phyloP scores from a whole-genome alignment of 352 stramenopile genomes.

The Pythium phragmitis region DNA sequence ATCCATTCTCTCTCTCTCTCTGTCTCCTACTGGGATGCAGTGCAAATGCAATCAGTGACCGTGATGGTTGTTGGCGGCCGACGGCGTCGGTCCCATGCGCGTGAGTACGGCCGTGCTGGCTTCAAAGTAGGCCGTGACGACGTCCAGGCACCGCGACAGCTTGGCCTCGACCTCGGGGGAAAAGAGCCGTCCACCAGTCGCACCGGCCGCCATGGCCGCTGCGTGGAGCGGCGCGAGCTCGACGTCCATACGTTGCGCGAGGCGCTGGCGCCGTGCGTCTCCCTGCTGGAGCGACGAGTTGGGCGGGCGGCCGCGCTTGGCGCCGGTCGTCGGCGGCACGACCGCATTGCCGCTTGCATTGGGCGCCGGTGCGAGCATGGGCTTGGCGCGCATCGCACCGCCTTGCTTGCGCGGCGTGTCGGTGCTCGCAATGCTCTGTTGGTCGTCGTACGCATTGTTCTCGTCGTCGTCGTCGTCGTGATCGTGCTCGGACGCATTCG shows the following conservation, averaged over 20 bases:
- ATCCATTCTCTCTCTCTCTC: background rate
- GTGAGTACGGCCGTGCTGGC: constrained; percentile 16
- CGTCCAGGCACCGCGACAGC: constrained; percentile 16
- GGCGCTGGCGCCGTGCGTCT: constrained; percentile 3
- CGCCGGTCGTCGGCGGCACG: constrained; percentile 1
- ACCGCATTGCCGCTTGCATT: background rate
- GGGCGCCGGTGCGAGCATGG: background rate
- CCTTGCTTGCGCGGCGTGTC: constrained; percentile 2
- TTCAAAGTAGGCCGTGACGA: constrained; percentile 17
- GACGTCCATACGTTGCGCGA: constrained; percentile 5
- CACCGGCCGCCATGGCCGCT: background rate
- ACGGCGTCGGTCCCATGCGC: constrained; percentile 41
- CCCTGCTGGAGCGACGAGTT: constrained; percentile 4
- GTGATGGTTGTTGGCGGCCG: constrained; percentile 5
- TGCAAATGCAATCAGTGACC: background rate
- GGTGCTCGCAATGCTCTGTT: background rate
- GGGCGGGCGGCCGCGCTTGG: constrained; percentile 12
- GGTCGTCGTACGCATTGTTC: background rate
- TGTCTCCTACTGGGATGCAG: background rate
- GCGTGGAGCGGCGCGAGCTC: constrained; percentile 11
- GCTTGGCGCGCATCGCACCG: background rate
- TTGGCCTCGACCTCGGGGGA: constrained; percentile 18
- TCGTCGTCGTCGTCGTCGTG: constrained; percentile 14
- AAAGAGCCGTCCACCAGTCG: constrained; percentile 1
- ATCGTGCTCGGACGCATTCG: constrained; percentile 11